Conservation (phyloP, 768 basidiomycete species). For the Tricholoma flavovirens region DNA sequence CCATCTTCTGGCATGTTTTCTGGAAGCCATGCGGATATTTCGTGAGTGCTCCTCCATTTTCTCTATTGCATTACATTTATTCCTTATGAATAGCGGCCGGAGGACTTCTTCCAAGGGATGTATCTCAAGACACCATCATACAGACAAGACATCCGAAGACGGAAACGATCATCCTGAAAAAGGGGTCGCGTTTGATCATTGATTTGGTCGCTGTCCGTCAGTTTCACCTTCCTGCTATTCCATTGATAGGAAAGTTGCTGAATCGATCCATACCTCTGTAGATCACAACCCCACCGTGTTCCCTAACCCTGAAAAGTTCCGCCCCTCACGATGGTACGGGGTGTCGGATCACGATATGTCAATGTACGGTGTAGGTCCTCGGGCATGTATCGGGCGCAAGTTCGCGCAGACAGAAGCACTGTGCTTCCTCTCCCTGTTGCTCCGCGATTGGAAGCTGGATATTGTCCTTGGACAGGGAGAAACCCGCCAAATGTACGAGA, state of each 20-base stretch:
- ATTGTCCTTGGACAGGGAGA: not conserved
- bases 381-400: conserved; percentile 37
- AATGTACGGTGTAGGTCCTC: conserved; percentile 27
- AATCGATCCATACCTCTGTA: conserved; percentile 2
- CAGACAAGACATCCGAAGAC: not conserved
- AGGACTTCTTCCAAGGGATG: conserved; percentile 20
- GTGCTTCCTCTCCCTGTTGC: conserved; percentile 33
- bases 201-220: conserved; percentile 24
- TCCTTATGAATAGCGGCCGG: conserved; percentile 12
- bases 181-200: conserved; percentile 13
- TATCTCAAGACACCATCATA: conserved; percentile 20
- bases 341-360: conserved; percentile 13
- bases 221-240: conserved; percentile 1
- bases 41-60: conserved; percentile 14
- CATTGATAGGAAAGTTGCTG: not conserved
- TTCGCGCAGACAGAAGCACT: conserved; percentile 41
- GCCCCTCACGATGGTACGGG: conserved; percentile 30
- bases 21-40: conserved; percentile 25
- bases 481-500: not conserved
- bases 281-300: conserved; percentile 28
- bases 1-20: conserved; percentile 24
- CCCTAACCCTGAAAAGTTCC: conserved; percentile 22
- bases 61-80: not conserved
- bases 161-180: conserved; percentile 3
- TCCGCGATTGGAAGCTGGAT: conserved; percentile 39